A percentile compares a stretch with the other conserved stretches of the same genome.
Conservation (phyloP, 2,329 filamentous ascomycete genomes). For the Penicillium verrucosum region DNA sequence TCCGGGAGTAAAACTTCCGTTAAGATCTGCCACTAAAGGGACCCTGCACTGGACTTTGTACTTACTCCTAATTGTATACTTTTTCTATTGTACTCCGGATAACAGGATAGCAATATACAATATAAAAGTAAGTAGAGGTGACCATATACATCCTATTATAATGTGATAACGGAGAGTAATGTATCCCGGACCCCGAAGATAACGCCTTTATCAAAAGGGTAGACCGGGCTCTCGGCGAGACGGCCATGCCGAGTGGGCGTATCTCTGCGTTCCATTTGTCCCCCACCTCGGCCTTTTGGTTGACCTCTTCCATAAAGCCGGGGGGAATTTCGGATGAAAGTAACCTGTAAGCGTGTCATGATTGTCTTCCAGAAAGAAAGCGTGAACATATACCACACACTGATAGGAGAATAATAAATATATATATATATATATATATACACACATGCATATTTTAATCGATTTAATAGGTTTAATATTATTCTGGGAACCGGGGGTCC, state of each 20-base stretch:
- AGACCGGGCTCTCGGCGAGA: neutral
- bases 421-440: too few species aligned
- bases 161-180: neutral
- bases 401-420: neutral
- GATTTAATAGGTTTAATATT: neutral
- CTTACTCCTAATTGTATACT: neutral
- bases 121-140: too few species aligned
- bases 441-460: neutral
- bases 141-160: neutral
- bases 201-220: slow-evolving; percentile 7
- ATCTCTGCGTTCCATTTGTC: slow-evolving; percentile 13
- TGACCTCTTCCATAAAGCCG: neutral
- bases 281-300: neutral
- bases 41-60: slow-evolving; percentile 5
- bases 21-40: slow-evolving; percentile 23
- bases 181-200: neutral
- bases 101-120: neutral
- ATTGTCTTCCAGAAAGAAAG: neutral
- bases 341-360: neutral
- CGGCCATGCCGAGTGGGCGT: slow-evolving; percentile 15
- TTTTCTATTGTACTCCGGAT: neutral
- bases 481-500: neutral
- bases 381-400: neutral
- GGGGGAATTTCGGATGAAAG: neutral
- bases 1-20: neutral